phyloP scores from a whole-genome alignment of 1,284 basidiomycete species.

The Pseudozyma flocculosa region DNA sequence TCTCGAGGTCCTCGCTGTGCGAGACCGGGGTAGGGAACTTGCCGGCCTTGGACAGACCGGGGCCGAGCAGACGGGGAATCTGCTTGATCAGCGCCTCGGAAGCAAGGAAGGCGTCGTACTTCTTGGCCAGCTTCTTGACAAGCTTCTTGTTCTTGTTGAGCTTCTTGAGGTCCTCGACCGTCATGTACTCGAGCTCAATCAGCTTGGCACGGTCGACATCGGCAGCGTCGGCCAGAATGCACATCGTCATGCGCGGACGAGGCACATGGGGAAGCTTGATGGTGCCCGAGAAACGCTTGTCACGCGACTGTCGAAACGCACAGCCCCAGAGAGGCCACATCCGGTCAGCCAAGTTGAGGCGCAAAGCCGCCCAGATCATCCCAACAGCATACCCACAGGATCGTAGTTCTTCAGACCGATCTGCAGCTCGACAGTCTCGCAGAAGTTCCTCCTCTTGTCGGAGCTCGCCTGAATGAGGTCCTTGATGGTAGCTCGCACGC shows the following conservation, averaged over 20 bases:
- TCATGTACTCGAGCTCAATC: slow-evolving; percentile 94
- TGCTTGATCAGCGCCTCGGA: slow-evolving; percentile 99
- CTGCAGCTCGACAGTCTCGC: slow-evolving; percentile 58
- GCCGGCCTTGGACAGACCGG: slow-evolving; percentile 99
- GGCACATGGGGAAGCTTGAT: slow-evolving; percentile 88
- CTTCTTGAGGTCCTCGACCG: slow-evolving; percentile 99
- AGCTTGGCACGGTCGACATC: slow-evolving; percentile 99
- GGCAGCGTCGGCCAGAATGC: slow-evolving; percentile 97
- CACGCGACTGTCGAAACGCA: slow-evolving; percentile 36
- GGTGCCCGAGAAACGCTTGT: slow-evolving; percentile 59
- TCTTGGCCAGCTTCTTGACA: slow-evolving; percentile 99
- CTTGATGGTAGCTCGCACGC: slow-evolving; percentile 54
- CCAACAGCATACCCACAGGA: too few species aligned
- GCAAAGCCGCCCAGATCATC: not conserved
- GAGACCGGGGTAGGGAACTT: slow-evolving; percentile 96
- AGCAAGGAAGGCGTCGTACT: slow-evolving; percentile 98
- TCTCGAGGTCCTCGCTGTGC: slow-evolving; percentile 84
- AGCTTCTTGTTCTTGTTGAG: slow-evolving; percentile 99
- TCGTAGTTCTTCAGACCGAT: slow-evolving; percentile 59
- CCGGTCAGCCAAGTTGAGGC: too few species aligned
- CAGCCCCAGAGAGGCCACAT: too few species aligned
- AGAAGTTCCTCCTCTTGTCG: slow-evolving; percentile 57
- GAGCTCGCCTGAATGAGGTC: slow-evolving; percentile 53
- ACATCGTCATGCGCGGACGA: slow-evolving; percentile 97
- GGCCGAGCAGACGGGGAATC: slow-evolving; percentile 98